Conservation (phyloP, 768 basidiomycete species). For the Lactarius trivialis region DNA sequence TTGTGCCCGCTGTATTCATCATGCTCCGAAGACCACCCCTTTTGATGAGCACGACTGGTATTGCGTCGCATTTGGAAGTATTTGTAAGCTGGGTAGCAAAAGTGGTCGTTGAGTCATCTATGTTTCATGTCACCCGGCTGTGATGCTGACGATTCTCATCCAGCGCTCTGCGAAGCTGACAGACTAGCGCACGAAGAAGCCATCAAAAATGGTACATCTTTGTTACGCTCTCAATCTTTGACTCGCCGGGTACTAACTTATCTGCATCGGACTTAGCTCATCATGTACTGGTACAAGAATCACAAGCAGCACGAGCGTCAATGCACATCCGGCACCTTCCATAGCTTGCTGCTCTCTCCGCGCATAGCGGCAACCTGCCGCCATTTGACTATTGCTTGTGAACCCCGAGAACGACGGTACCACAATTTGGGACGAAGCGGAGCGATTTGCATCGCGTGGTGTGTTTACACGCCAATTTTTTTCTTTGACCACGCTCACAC, state of each 20-base stretch:
- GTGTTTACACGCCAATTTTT: too few relatives aligned
- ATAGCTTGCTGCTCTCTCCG: too few relatives aligned
- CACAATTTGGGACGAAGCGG: too few relatives aligned
- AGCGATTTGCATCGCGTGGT: too few relatives aligned
- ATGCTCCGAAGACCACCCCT: not conserved
- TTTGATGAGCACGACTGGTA: conserved; percentile 82
- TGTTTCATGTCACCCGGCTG: not conserved
- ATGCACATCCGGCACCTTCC: too few relatives aligned
- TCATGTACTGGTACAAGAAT: conserved; percentile 95
- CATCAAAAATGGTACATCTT: conserved; percentile 65
- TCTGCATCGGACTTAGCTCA: conserved; percentile 43
- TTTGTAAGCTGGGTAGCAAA: conserved; percentile 64
- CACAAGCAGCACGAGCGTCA: too few relatives aligned
- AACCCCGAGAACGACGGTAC: too few relatives aligned
- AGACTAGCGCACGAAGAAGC: conserved; percentile 89
- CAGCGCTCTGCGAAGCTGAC: conserved; percentile 84
- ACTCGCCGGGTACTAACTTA: not conserved
- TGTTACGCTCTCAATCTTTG: not conserved
- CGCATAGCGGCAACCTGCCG: too few relatives aligned
- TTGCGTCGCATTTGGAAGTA: conserved; percentile 83
- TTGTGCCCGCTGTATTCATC: not conserved
- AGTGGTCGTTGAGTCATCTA: conserved; percentile 45
- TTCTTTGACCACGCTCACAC: too few relatives aligned
- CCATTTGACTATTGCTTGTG: too few relatives aligned
- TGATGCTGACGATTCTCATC: conserved; percentile 12